Conservation (phyloP, 805 yeast genomes). For the Candida anglica region DNA sequence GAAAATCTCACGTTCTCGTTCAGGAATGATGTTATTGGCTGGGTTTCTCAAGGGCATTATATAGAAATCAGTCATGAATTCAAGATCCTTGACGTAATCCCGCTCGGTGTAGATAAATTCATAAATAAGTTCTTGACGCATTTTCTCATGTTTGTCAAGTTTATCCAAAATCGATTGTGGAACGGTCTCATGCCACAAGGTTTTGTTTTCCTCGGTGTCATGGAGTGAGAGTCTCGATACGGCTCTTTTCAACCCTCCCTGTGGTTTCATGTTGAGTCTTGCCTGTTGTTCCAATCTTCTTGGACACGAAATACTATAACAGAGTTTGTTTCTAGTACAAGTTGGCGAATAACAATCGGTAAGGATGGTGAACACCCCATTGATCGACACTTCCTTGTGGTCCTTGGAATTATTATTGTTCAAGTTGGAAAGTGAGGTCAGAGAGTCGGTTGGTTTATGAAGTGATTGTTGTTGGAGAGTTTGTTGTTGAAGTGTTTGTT, state of each 20-base stretch:
- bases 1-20: slow-evolving; percentile 83
- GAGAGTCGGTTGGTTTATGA: slow-evolving; percentile 7
- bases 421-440: background rate
- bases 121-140: slow-evolving; percentile 92
- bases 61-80: slow-evolving; percentile 89
- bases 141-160: slow-evolving; percentile 78
- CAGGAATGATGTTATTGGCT: slow-evolving; percentile 71
- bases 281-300: slow-evolving; percentile 94
- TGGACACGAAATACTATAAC: slow-evolving; percentile 96
- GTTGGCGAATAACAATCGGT: slow-evolving; percentile 98
- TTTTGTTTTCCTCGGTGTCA: slow-evolving; percentile 70
- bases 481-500: slow-evolving; percentile 12
- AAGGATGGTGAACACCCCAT: slow-evolving; percentile 88
- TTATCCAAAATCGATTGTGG: slow-evolving; percentile 73
- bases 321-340: slow-evolving; percentile 80
- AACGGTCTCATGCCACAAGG: slow-evolving; percentile 92
- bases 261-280: slow-evolving; percentile 79
- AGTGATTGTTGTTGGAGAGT: slow-evolving; percentile 11
- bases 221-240: slow-evolving; percentile 65
- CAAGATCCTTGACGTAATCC: slow-evolving; percentile 91
- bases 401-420: slow-evolving; percentile 9
- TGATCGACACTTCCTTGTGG: slow-evolving; percentile 50
- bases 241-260: slow-evolving; percentile 77
- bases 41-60: slow-evolving; percentile 86
- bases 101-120: slow-evolving; percentile 93